Evolutionary conservation across 2,329 filamentous ascomycete genomes (phyloP).

Genomic region (Pyrenochaeta sp.): DNA sequence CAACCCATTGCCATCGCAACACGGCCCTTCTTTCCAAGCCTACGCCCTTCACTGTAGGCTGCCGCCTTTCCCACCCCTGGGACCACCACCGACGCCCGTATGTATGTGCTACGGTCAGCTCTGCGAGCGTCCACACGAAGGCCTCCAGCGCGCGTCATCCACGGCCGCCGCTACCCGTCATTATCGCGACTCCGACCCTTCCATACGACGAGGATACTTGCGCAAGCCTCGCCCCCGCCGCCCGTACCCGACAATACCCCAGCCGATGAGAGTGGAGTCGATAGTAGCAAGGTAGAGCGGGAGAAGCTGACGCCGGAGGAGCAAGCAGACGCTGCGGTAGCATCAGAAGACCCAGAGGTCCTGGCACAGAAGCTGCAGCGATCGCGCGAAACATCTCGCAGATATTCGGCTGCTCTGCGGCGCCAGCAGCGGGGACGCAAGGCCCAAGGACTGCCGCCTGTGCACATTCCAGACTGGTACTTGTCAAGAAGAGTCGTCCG

Average conservation of each 20-base stretch:
- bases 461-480: slow-evolving; percentile 65
- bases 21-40: slow-evolving; percentile 17
- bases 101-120: slow-evolving; percentile 52
- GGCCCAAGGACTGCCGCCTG: slow-evolving; percentile 44
- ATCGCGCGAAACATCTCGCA: slow-evolving; percentile 41
- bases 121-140: slow-evolving; percentile 50
- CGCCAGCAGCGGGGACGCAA: slow-evolving; percentile 44
- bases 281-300: slow-evolving; percentile 24
- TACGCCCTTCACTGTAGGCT: slow-evolving; percentile 25
- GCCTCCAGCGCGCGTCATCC: slow-evolving; percentile 47
- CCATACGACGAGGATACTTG: slow-evolving; percentile 40
- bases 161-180: slow-evolving; percentile 45
- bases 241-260: slow-evolving; percentile 37
- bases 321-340: slow-evolving; percentile 27
- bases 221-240: slow-evolving; percentile 36
- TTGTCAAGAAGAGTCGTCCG: slow-evolving; percentile 59
- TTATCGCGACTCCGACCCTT: slow-evolving; percentile 40
- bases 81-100: slow-evolving; percentile 40
- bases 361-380: slow-evolving; percentile 47
- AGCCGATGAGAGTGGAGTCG: slow-evolving; percentile 31
- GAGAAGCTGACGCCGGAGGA: slow-evolving; percentile 30
- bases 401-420: slow-evolving; percentile 44
- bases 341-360: slow-evolving; percentile 41
- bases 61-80: slow-evolving; percentile 16
- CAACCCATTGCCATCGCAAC: slow-evolving; percentile 19